These are phyloP conservation scores for Monilinia vaccinii-corymbosi DNA, from an alignment of 2,329 filamentous ascomycete genomes.

Conservation along the genomic window DNA sequence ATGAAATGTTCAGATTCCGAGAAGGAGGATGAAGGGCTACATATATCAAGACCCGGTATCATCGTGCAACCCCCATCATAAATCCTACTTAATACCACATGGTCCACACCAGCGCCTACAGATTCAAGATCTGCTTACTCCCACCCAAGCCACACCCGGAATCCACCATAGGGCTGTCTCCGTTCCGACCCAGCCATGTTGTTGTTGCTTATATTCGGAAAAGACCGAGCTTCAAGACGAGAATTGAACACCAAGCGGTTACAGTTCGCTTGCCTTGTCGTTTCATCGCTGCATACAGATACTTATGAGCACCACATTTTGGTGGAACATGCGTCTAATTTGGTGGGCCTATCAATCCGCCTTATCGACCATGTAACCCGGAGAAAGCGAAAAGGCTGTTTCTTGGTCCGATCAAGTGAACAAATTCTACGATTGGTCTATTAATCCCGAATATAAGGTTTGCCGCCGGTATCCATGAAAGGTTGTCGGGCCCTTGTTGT, in stretches of 20 bases:
- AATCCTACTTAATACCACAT: background rate
- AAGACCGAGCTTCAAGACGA: background rate
- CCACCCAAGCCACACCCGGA: background rate
- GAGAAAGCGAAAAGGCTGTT: slow-evolving; percentile 1
- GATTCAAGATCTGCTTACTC: slow-evolving; percentile 1
- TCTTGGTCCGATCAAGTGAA: background rate
- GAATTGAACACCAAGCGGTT: background rate
- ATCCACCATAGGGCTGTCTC: slow-evolving; percentile 6
- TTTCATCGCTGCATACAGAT: background rate
- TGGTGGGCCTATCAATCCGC: slow-evolving; percentile 3
- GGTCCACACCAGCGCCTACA: background rate
- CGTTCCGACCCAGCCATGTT: background rate
- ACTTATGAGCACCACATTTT: background rate
- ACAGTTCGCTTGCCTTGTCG: background rate
- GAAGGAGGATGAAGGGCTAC: background rate
- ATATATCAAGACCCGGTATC: background rate
- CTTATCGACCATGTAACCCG: background rate
- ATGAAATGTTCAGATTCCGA: background rate
- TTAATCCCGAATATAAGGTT: background rate
- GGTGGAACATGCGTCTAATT: slow-evolving; percentile 3
- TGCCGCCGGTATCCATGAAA: background rate
- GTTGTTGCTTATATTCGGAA: background rate
- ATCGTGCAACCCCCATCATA: background rate
- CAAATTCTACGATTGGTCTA: background rate
- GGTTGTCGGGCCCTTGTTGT: background rate